Base-by-base conservation (phyloP, 768 basidiomycete genomes). In the Ramaria rubella region DNA sequence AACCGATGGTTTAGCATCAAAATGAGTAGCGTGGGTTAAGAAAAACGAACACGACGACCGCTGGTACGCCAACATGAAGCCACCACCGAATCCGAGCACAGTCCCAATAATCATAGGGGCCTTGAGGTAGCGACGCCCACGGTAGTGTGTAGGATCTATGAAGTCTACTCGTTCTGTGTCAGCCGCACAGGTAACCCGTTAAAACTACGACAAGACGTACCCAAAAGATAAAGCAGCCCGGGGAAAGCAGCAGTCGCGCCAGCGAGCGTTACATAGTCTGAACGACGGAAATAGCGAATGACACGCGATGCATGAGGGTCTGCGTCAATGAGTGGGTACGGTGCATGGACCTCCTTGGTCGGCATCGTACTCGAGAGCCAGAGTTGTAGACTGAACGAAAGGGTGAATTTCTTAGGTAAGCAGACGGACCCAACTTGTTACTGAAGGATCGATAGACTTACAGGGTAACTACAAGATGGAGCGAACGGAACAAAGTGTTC, bases 61-160 rank as follows among this genome's bases (percentile, higher is more conserved):
- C 72, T 94, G 91, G 73, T 98, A 98, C 8, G 94, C 91, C 53
- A 95, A 68, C 65, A 97, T 69, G 80, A 97, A 98, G 19, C 95
- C 95, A 11, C 89, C 94, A 52, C 83, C 68, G 71, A 94, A 90
- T 9, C 95, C 95, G 48, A 97, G 72, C 62, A 87, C 70, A 8
- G 86, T 87, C 34, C 85, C 85, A 11, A 87, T 69, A 55, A 77
- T 72, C 44, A 78, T 67, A 55, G 72, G 68, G 0, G 74, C 70
- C 54, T 71, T 70, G 49, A 76, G 63, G n/a, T 34, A 23, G 9
- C 29, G 55, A 34, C 55, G 55, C 15, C 52, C 52, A 54, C 67
- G 70, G 61, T 69, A 9, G 60, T 69, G 72, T 38, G 68, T 66
- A 6, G 74, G 72, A 58, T 81, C 78, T 26, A 75, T 75, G 67